A percentile compares a stretch with the other conserved stretches of the same genome.
phyloP scores from a whole-genome alignment of 2,329 filamentous ascomycete species.

The Fusarium sp. region DNA sequence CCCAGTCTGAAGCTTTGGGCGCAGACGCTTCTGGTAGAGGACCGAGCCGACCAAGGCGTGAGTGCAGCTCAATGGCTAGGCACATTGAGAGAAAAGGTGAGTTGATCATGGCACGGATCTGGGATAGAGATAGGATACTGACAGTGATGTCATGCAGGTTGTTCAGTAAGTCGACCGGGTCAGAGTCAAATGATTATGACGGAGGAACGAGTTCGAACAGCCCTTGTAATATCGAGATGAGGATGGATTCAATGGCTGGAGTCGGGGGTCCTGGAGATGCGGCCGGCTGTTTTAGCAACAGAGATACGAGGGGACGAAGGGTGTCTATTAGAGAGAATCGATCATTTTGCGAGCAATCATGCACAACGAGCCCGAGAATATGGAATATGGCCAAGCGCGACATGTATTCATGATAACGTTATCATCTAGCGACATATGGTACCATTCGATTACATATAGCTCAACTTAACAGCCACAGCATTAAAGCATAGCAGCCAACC shows the following conservation, averaged over 20 bases:
- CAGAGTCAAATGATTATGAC: slow-evolving; percentile 30
- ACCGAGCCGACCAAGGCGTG: slow-evolving; percentile 91
- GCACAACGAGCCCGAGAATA: slow-evolving; percentile 6
- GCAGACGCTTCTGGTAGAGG: slow-evolving; percentile 93
- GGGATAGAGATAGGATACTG: slow-evolving; percentile 13
- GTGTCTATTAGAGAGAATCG: slow-evolving; percentile 43
- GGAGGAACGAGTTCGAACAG: slow-evolving; percentile 26
- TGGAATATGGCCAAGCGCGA: neutral
- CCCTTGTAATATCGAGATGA: slow-evolving; percentile 40
- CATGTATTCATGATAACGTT: slow-evolving; percentile 3
- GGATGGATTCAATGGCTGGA: slow-evolving; percentile 37
- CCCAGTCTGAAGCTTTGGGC: slow-evolving; percentile 96
- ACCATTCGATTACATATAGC: neutral
- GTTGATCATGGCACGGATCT: slow-evolving; percentile 23
- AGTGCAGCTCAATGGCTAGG: slow-evolving; percentile 95
- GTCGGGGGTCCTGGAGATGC: slow-evolving; percentile 35
- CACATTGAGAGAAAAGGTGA: slow-evolving; percentile 90
- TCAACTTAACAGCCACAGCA: slow-evolving; percentile 1
- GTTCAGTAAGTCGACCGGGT: slow-evolving; percentile 46
- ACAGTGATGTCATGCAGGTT: slow-evolving; percentile 42
- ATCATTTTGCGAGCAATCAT: slow-evolving; percentile 25
- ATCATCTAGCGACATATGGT: neutral
- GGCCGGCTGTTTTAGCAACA: slow-evolving; percentile 32
- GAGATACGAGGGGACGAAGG: slow-evolving; percentile 29
- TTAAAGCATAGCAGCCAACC: slow-evolving; percentile 8